These are phyloP conservation scores for Phytomonas francai DNA, from an alignment of 208 protist species.

Conservation along the genomic window DNA sequence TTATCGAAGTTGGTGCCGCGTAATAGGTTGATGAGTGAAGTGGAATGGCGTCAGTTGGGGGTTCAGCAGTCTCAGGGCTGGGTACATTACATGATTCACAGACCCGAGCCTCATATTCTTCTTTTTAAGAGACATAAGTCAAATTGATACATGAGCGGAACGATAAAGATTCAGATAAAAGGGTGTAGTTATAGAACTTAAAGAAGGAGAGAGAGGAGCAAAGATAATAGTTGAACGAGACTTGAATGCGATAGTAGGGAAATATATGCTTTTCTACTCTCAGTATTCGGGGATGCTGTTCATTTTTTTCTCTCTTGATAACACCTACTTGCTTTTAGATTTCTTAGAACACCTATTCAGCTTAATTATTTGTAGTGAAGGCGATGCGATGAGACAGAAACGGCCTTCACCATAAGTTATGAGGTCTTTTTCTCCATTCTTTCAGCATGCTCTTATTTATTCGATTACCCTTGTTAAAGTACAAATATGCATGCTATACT, in stretches of 20 bases:
- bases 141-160: not conserved
- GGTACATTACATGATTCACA: slow-evolving; percentile 97
- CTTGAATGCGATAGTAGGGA: not conserved
- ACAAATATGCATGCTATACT: not conserved
- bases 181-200: slow-evolving; percentile 4
- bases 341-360: not conserved
- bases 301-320: slow-evolving; percentile 18
- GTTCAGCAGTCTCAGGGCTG: slow-evolving; percentile 97
- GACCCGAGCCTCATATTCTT: slow-evolving; percentile 95
- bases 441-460: not conserved
- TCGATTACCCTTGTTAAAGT: not conserved
- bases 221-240: not conserved
- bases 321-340: slow-evolving; percentile 3
- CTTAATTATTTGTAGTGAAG: not conserved
- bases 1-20: slow-evolving; percentile 89
- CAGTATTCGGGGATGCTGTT: slow-evolving; percentile 12
- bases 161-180: slow-evolving; percentile 6
- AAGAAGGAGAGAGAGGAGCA: not conserved
- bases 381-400: not conserved
- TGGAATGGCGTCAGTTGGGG: slow-evolving; percentile 95
- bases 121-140: slow-evolving; percentile 86
- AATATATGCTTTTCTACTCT: not conserved
- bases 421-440: slow-evolving; percentile 3
- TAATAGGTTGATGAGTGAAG: slow-evolving; percentile 90
- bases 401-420: not conserved